Evolutionary conservation across 2,329 filamentous ascomycete species (phyloP).

Genomic region (Diaporthe citri): DNA sequence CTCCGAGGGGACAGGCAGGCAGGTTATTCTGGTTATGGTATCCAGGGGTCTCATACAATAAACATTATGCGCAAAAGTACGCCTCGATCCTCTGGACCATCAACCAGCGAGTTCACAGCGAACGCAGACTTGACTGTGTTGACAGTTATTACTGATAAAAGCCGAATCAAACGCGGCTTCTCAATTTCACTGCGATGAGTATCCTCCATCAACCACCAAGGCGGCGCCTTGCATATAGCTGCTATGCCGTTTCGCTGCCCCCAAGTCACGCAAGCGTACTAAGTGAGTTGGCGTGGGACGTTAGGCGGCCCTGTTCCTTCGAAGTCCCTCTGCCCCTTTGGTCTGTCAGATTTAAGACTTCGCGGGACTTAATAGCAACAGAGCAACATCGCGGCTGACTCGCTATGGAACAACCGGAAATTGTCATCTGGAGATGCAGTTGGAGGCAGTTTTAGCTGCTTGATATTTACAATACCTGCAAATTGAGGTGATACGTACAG

Average conservation of each 20-base stretch:
- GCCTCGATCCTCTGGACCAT: not conserved
- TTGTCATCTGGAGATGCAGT: too few species aligned
- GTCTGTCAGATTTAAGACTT: too few species aligned
- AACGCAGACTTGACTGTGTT: not conserved
- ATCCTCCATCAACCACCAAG: conserved; percentile 62
- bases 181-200: conserved; percentile 42
- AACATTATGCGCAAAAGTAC: not conserved
- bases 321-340: not conserved
- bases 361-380: not conserved
- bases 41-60: not conserved
- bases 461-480: not conserved
- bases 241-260: not conserved
- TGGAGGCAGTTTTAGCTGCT: too few species aligned
- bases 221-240: conserved; percentile 65
- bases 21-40: not conserved
- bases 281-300: not conserved
- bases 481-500: not conserved
- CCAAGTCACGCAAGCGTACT: not conserved
- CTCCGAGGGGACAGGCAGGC: not conserved
- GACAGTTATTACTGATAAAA: not conserved
- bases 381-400: not conserved
- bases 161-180: too few species aligned
- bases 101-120: too few species aligned
- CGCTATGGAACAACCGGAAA: not conserved
- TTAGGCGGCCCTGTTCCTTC: too few species aligned